Base-by-base conservation (phyloP, 257 asterid genomes). In the Nicotiana obtusifolia region DNA sequence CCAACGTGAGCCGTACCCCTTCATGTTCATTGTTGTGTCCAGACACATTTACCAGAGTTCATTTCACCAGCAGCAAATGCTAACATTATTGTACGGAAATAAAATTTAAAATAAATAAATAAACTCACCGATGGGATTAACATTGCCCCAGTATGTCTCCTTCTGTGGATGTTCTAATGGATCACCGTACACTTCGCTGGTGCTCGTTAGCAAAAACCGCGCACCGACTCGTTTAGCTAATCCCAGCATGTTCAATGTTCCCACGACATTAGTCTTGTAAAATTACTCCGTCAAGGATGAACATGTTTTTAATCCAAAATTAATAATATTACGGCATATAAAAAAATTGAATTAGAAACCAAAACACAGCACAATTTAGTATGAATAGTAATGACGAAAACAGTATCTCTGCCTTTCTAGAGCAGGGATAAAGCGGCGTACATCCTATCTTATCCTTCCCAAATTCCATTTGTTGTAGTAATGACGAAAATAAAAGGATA, bases 261-360 rank as follows among this genome's bases (percentile, higher is more conserved):
- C 99, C n/a, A 95, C 98, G 84, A 95, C 99, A 86, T 95, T 95
- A 10, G 99, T 95, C 97, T 95, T 95, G 99, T 95, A 81, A 87
- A 81, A 30, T 62, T 52, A 47, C 13, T 20, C 57, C 83, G 80
- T 47, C 15, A 69, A 47, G 83, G 67, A 81, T 71, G 0, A 24
- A 61, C 33, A 11, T 24, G 0, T 11, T 62, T 11, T 26, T 5
- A 3, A 3, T 26, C 10, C 10, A 7, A 14, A 10, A 26, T 62
- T 24, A 15, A 64, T 15, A 28, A 26, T 65, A 7, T 2, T 20
- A 19, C 6, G 20, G 5, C 28, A 65, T 64, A 35, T 24, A 5
- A 19, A 35, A 35, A 62, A 41, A 16, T 11, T n/a, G 31, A 49
- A 78, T 31, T 33, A 54, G 10, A 81, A 7, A 28, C 4, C 8